Base-by-base conservation (phyloP, 306 rosid species). In the Cotoneaster glaucophyllus region DNA sequence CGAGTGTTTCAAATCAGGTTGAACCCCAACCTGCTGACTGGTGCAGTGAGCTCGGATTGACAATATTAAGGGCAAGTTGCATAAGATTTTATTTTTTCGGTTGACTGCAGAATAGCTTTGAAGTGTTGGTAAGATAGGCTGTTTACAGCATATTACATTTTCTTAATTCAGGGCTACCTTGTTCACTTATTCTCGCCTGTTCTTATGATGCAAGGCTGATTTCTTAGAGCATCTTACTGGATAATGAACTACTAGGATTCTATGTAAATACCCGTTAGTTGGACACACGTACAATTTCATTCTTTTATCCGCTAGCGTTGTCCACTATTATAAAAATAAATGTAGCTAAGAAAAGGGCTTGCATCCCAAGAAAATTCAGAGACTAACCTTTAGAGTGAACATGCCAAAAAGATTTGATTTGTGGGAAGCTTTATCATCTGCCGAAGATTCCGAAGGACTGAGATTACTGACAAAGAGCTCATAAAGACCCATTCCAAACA, bases 401-500 rank as follows among this genome's bases (percentile, higher is more conserved):
- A 92, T 71, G 70, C 97, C 97, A 71, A 95, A 95, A 62, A 95
- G 82, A 83, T 76, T 92, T 57, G 99, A 95, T 80, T 79, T 72
- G 29, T 86, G 56, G 56, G 86, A 70, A 79, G 81, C 75, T 22
- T 79, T 72, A 78, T 85, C 85, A 76, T 73, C 84, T 44, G 89
- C 85, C 22, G 5, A 69, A 69, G 92, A 70, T 50, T 76, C 79
- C 75, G 87, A 83, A 70, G 64, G 71, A 26, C 66, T 92, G 59
- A 92, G 97, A 63, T 89, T 88, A 85, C 99, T 95, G 76, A 95
- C 86, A 77, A 95, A 95, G 73, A 95, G 92, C 79, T 92, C 99
- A 78, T 95, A 95, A 53, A 95, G 91, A 74, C 99, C 99, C 93
- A 93, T 92, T 71, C 99, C 97, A 59, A 92, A 95, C 25, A 95